These are phyloP conservation scores for Flaveria floridana DNA, from an alignment of 140 eudicot genomes.

Conservation along the genomic window DNA sequence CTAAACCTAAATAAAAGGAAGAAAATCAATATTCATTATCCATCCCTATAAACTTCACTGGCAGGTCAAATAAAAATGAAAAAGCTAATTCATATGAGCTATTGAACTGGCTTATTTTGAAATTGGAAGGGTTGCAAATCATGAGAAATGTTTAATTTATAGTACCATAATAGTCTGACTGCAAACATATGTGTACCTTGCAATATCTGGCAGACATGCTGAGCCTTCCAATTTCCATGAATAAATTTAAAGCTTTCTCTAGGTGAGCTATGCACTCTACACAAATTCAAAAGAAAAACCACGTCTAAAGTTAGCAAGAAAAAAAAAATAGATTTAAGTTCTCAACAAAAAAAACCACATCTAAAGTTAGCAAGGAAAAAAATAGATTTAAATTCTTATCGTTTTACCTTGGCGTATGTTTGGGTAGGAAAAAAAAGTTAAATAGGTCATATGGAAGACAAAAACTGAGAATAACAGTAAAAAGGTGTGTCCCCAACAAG, in stretches of 20 bases:
- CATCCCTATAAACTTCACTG: background rate
- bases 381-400: background rate
- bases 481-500: background rate
- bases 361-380: background rate
- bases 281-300: slow-evolving; percentile 14
- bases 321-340: background rate
- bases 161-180: background rate
- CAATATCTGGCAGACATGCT: slow-evolving; percentile 63
- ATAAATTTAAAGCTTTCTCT: slow-evolving; percentile 51
- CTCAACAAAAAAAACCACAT: background rate
- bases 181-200: slow-evolving; percentile 47
- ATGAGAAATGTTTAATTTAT: background rate
- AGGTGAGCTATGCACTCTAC: slow-evolving; percentile 60
- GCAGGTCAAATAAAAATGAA: background rate
- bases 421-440: background rate
- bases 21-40: background rate
- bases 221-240: slow-evolving; percentile 58
- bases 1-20: slow-evolving; percentile 4
- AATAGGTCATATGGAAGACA: slow-evolving; percentile 3
- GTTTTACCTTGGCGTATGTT: background rate
- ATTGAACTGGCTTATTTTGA: background rate
- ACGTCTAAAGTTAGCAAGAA: background rate
- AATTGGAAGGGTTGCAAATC: background rate
- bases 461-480: background rate
- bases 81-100: background rate